Evolutionary conservation across 202 grass and related monocot genomes (phyloP), one percentile per base, ranked within the genome.

Genomic region (Eragrostis tef): DNA sequence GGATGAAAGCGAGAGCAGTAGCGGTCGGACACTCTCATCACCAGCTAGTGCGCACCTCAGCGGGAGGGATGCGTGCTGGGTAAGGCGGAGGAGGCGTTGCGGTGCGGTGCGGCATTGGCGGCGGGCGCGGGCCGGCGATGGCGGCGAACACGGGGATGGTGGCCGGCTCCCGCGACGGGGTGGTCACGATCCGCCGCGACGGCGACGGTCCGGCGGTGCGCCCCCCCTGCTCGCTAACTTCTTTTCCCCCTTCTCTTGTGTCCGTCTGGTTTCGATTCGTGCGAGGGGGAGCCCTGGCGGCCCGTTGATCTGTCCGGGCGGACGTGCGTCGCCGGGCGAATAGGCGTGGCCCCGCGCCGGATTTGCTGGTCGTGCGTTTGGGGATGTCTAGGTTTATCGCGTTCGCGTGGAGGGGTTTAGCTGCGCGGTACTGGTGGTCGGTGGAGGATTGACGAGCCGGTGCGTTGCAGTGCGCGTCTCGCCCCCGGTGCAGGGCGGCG

Each of bases 111-210:
- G 71, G 71, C 50, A 46, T 31, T 31, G 73, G 43, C 54, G 21
- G 8, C 22, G 67, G 5, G 11, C 9, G 71, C 26, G 11, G 11
- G 31, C n/a, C 9, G 67, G 52, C 27, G 21, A 89, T 89, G 87
- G 87, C 50, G 51, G 82, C 65, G 77, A 89, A 73, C 75, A 59
- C 64, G 24, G 87, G 87, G 66, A 89, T 89, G 87, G 82, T 85
- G 49, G 87, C 82, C 2, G 87, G 87, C 48, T 85, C 87, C 43
- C 82, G 87, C 77, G 83, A 65, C 57, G 87, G 83, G 72, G 79
- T 89, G 82, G 82, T 89, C 45, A 85, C 79, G 7, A 89, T 89
- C 64, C 87, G 82, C 24, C 71, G 66, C 77, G 87, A 85, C 43
- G 82, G 77, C 26, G 87, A 89, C 67, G 61, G 67, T 19, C 26